Conservation (phyloP, 2,329 filamentous ascomycete genomes). For the Hypoxylon sp. region DNA sequence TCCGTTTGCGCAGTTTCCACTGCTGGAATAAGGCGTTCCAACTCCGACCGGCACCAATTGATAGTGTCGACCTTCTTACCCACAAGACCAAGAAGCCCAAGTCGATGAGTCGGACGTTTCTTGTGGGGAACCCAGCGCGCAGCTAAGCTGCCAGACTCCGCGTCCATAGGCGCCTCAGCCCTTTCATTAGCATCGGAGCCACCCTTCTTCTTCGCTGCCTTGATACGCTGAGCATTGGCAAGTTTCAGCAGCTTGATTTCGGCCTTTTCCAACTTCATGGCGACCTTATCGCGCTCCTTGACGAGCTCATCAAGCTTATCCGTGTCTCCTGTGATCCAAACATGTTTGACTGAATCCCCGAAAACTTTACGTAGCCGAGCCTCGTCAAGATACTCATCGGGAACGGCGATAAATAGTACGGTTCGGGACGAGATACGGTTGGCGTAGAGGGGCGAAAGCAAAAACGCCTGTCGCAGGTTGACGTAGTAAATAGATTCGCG, state of each 20-base stretch:
- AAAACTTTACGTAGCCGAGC: slow-evolving; percentile 83
- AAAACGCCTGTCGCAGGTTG: slow-evolving; percentile 91
- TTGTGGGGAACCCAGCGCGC: slow-evolving; percentile 79
- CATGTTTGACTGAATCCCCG: slow-evolving; percentile 80
- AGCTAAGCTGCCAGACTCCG: slow-evolving; percentile 77
- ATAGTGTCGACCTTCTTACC: slow-evolving; percentile 96
- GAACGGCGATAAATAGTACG: slow-evolving; percentile 89
- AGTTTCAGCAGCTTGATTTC: slow-evolving; percentile 87
- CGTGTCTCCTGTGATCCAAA: slow-evolving; percentile 86
- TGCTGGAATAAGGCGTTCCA: slow-evolving; percentile 79
- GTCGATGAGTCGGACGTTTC: slow-evolving; percentile 80
- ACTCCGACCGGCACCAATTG: slow-evolving; percentile 83
- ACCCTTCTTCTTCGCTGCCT: slow-evolving; percentile 72
- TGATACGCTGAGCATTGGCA: slow-evolving; percentile 78
- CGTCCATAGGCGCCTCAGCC: slow-evolving; percentile 65
- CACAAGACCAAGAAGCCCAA: slow-evolving; percentile 75
- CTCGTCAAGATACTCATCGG: slow-evolving; percentile 80
- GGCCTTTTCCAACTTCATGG: slow-evolving; percentile 84
- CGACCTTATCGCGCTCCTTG: slow-evolving; percentile 81
- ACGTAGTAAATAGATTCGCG: slow-evolving; percentile 92
- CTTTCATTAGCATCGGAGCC: slow-evolving; percentile 53
- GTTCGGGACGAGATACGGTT: slow-evolving; percentile 90
- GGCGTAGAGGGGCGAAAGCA: slow-evolving; percentile 85
- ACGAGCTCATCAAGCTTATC: slow-evolving; percentile 84
- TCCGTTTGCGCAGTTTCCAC: slow-evolving; percentile 75